These are phyloP conservation scores for Salix viminalis DNA, from an alignment of 345 rosid species.

Conservation along the genomic window DNA sequence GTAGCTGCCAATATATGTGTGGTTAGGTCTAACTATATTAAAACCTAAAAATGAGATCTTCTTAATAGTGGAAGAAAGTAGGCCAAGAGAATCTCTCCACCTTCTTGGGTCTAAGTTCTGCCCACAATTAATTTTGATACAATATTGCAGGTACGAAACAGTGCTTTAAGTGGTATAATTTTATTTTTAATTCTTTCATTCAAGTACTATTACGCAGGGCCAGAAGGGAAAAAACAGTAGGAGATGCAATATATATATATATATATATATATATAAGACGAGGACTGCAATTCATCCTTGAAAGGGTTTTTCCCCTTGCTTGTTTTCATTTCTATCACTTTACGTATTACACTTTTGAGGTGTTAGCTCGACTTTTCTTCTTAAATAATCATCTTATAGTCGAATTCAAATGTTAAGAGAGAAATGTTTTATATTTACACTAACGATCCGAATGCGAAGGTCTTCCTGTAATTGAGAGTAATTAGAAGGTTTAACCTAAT, in stretches of 20 bases:
- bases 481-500: no score
- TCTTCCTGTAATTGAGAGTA: no score
- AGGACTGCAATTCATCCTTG: no score
- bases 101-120: conserved; percentile 7
- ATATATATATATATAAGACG: no score
- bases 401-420: no score
- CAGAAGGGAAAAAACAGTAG: background rate
- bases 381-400: no score
- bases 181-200: background rate
- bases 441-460: no score
- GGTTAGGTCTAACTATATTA: background rate
- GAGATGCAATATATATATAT: no score
- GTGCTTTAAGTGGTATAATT: background rate
- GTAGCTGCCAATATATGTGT: background rate
- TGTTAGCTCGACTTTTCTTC: no score
- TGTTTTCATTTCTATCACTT: background rate
- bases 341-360: no score
- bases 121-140: background rate
- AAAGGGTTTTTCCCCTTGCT: background rate
- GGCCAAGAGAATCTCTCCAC: conserved; percentile 9
- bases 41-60: background rate
- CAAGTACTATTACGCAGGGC: background rate
- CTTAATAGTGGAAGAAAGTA: background rate
- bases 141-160: background rate
- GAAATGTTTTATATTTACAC: no score